A percentile compares a stretch with the other conserved stretches of the same genome.
phyloP scores from a whole-genome alignment of 305 asterid genomes.

The Nicotiana rustica region DNA sequence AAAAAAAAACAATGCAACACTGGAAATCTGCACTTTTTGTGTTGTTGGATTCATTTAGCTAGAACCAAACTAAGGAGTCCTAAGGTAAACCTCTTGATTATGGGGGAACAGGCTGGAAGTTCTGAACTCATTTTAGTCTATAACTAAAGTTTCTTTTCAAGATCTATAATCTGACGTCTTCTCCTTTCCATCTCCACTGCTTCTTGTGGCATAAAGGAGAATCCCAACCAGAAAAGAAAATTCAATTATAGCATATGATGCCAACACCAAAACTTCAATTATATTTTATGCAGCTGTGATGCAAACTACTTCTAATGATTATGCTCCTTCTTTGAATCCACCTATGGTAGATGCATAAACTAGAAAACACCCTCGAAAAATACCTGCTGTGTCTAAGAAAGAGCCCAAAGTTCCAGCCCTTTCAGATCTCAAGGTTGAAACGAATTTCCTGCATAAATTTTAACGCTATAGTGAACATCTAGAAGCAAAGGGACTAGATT shows the following conservation, averaged over 20 bases:
- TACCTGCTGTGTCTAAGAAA: slow-evolving; percentile 79
- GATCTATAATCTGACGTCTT: neutral
- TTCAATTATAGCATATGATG: slow-evolving; percentile 12
- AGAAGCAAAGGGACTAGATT: slow-evolving; percentile 10
- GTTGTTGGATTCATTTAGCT: neutral
- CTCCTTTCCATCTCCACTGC: neutral
- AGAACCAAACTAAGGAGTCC: slow-evolving; percentile 19
- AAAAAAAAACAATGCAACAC: neutral
- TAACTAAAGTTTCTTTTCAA: neutral
- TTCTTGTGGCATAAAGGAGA: neutral
- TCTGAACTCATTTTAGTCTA: neutral
- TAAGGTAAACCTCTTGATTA: neutral
- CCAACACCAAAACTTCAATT: neutral
- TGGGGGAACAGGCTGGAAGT: neutral
- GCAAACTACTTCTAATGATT: neutral
- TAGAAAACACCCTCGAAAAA: slow-evolving; percentile 24
- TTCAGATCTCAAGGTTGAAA: slow-evolving; percentile 88
- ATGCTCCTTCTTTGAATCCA: slow-evolving; percentile 6
- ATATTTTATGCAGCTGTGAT: neutral
- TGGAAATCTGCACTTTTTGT: neutral
- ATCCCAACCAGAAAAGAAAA: slow-evolving; percentile 13
- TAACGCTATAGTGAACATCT: slow-evolving; percentile 3
- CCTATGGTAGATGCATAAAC: neutral
- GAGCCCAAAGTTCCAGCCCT: slow-evolving; percentile 74
- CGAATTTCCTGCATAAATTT: slow-evolving; percentile 72